Evolutionary conservation across 129 eudicot genomes (phyloP), one percentile per base, ranked within the genome.

Genomic region (Flaveria robusta): DNA sequence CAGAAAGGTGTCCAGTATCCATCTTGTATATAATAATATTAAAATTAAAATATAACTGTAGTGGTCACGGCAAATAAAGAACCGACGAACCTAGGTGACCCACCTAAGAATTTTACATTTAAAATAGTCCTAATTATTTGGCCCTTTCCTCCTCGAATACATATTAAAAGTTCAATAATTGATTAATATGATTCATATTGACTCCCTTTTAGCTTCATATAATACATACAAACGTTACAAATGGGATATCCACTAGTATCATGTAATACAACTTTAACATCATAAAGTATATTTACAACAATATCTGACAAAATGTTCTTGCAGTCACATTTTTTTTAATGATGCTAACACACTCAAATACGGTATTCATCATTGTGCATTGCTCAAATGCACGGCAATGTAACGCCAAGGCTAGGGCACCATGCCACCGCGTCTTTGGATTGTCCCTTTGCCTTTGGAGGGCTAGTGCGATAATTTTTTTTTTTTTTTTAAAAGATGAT

Each of bases 321-420:
- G 14, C 11, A 9, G n/a, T 70, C 39, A 70, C 56, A 71, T 22
- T 4, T 64, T 64, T 79, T 51, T 43, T 22, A 18, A 52, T 26
- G 78, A 79, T 72, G 58, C 58, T 37, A 72, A 64, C 42, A 79
- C 79, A 72, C 78, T 71, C 59, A 62, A 49, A 60, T 22, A 47
- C 39, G 78, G 59, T 49, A 72, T 37, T 79, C 73, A 59, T 34
- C 71, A 45, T 72, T 46, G 68, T 26, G 59, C 56, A 71, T 23
- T 31, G 39, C 65, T 62, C 65, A 66, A 51, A 78, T 37, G 52
- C 72, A 79, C 64, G 22, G 47, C 55, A 23, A 60, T 62, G 14
- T 45, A 51, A 63, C 76, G 45, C 62, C 39, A 45, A 42, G 50
- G 47, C 76, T 62, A 62, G 73, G 66, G 67, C 4, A 63, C 34